Evolutionary conservation across 805 yeast genomes (phyloP).

Genomic region (Middelhovenomyces tepae): DNA sequence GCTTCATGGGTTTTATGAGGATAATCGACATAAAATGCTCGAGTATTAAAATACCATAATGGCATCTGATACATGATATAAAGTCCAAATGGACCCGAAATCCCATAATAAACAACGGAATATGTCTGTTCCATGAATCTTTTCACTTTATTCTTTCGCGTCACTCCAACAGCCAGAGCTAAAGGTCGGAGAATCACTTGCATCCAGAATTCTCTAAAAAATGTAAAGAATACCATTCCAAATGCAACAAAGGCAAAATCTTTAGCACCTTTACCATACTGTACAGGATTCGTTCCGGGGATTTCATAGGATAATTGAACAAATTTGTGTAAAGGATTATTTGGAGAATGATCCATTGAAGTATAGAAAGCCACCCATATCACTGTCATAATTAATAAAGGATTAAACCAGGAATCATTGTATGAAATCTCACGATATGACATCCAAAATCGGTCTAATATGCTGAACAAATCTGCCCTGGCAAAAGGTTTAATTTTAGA

Average conservation of each 20-base stretch:
- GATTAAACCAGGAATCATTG: constrained; percentile 63
- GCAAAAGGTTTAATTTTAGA: too few relatives aligned
- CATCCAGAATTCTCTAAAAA: constrained; percentile 85
- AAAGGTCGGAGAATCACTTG: constrained; percentile 68
- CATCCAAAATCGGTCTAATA: too few relatives aligned
- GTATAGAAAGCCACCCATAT: constrained; percentile 37
- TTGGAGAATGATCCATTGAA: constrained; percentile 53
- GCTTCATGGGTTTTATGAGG: constrained; percentile 74
- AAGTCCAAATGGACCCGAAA: constrained; percentile 78
- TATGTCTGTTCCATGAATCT: constrained; percentile 94
- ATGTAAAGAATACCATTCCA: constrained; percentile 82
- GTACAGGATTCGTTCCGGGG: constrained; percentile 35
- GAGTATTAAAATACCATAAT: constrained; percentile 83
- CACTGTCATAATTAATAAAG: constrained; percentile 39
- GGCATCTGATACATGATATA: constrained; percentile 80
- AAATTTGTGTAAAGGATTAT: constrained; percentile 52
- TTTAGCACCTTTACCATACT: constrained; percentile 78
- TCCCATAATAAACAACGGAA: constrained; percentile 68
- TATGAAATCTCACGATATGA: constrained; percentile 50
- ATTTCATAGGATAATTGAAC: constrained; percentile 67
- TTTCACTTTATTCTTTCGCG: constrained; percentile 45
- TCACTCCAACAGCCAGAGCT: constrained; percentile 47
- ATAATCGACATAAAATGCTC: constrained; percentile 65
- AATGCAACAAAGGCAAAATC: constrained; percentile 75
- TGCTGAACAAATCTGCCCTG: too few relatives aligned